Percentiles rank a stretch among this genome's conserved stretches.
These are phyloP conservation scores for Colletotrichum sp. DNA, from an alignment of 2,329 filamentous ascomycete species.

Conservation along the genomic window DNA sequence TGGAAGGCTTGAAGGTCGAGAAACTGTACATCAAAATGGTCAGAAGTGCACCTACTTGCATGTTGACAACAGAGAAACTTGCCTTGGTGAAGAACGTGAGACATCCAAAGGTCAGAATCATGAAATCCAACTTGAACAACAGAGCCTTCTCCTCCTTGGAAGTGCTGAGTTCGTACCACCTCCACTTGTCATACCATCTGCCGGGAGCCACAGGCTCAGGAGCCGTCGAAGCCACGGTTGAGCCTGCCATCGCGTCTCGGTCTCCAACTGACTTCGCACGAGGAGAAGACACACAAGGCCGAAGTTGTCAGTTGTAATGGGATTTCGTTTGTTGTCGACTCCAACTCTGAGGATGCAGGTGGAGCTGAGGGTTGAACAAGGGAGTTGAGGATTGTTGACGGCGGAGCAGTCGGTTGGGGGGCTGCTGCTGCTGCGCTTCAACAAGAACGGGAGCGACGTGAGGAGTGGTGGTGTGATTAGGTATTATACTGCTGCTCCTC, in stretches of 20 bases:
- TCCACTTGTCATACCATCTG: constrained; percentile 4
- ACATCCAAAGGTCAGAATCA: constrained; percentile 68
- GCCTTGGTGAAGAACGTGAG: constrained; percentile 60
- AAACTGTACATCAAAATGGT: not conserved
- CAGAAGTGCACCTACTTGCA: not conserved
- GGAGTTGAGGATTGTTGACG: not conserved
- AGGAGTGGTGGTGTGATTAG: not conserved
- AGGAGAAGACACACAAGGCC: not conserved
- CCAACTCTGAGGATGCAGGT: not conserved
- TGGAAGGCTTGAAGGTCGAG: constrained; percentile 24
- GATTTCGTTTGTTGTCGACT: not conserved
- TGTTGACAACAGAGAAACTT: constrained; percentile 14
- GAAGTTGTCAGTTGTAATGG: not conserved
- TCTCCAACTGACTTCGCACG: not conserved
- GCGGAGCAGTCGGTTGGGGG: not conserved
- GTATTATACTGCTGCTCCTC: constrained; percentile 5
- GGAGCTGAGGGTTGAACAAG: not conserved
- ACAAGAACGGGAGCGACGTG: not conserved
- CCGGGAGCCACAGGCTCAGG: not conserved
- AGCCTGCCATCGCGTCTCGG: not conserved
- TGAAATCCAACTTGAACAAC: constrained; percentile 65
- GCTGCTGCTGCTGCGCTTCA: not conserved
- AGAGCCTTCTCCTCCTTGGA: constrained; percentile 44
- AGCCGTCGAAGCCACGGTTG: not conserved
- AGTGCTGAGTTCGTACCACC: constrained; percentile 1